Percentiles rank a stretch among this genome's conserved stretches.
Conservation (phyloP, 768 basidiomycete species). For the Rhodotorula taiwanensis region DNA sequence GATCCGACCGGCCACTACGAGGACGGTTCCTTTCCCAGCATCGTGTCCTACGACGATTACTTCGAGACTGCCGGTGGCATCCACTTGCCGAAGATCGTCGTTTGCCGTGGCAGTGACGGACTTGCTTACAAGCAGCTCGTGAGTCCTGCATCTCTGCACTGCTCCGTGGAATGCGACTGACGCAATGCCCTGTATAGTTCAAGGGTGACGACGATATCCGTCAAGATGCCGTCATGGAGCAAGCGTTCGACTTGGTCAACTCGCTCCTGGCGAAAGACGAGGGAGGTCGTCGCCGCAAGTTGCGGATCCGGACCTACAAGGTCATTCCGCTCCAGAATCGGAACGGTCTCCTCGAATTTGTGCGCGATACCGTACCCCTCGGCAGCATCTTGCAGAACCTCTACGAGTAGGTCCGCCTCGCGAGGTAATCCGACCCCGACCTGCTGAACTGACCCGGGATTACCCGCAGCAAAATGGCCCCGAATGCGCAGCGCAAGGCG, state of each 20-base stretch:
- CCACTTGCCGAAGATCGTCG: slow-evolving; percentile 72
- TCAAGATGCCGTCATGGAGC: slow-evolving; percentile 98
- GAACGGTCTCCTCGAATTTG: slow-evolving; percentile 86
- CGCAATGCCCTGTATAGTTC: too few relatives aligned
- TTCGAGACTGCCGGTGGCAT: slow-evolving; percentile 69
- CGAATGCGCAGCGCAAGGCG: neutral
- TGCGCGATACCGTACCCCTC: slow-evolving; percentile 66
- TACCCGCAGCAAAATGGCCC: slow-evolving; percentile 8
- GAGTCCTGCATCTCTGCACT: slow-evolving; percentile 38
- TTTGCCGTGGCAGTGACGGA: slow-evolving; percentile 64
- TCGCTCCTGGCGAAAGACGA: slow-evolving; percentile 64
- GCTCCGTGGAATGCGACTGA: too few relatives aligned
- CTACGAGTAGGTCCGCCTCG: slow-evolving; percentile 15
- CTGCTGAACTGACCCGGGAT: neutral
- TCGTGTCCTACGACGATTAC: slow-evolving; percentile 55
- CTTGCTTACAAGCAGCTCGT: slow-evolving; percentile 70
- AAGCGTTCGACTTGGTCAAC: slow-evolving; percentile 88
- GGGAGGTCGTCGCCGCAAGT: slow-evolving; percentile 63
- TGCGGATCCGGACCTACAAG: slow-evolving; percentile 75
- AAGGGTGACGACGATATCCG: slow-evolving; percentile 92
- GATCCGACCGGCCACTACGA: slow-evolving; percentile 65
- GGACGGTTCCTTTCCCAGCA: slow-evolving; percentile 55
- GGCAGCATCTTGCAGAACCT: slow-evolving; percentile 43
- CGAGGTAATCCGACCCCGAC: too few relatives aligned
- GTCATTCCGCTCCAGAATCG: slow-evolving; percentile 74